Conservation (phyloP, 176 grass and related monocot species). For the Saccharum officinarum region DNA sequence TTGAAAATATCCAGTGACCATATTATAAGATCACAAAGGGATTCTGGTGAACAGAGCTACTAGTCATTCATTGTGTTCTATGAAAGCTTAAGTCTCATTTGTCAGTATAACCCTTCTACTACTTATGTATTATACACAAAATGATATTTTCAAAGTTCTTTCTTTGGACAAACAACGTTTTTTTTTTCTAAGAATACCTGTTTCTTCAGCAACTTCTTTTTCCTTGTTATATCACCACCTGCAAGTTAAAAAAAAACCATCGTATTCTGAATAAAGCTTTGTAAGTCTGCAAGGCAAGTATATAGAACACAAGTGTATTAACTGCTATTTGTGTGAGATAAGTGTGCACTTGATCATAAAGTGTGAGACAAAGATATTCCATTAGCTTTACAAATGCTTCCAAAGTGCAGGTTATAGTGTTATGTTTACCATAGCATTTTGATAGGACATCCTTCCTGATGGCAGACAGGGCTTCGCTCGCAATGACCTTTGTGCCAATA, state of each 20-base stretch:
- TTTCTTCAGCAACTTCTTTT: conserved; percentile 96
- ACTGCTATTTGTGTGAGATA: not conserved
- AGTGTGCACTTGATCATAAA: not conserved
- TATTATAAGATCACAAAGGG: conserved; percentile 4
- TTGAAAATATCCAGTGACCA: conserved; percentile 28
- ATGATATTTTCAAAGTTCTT: not conserved
- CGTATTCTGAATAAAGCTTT: conserved; percentile 9
- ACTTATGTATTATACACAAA: not conserved
- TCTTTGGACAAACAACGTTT: not conserved
- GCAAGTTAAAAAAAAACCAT: conserved; percentile 43
- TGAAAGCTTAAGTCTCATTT: not conserved
- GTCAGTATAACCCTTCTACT: not conserved
- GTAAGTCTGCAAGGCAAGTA: not conserved
- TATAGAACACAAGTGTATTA: conserved; percentile 6
- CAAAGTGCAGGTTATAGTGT: conserved; percentile 33
- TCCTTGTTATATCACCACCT: conserved; percentile 97
- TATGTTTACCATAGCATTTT: conserved; percentile 95
- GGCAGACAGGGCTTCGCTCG: conserved; percentile 91
- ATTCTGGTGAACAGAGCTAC: conserved; percentile 6
- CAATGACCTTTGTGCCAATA: conserved; percentile 90
- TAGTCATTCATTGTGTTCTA: not conserved
- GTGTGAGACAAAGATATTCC: not conserved
- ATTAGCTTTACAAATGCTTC: conserved; percentile 8
- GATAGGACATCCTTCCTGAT: conserved; percentile 96
- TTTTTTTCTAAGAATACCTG: conserved; percentile 55